Conservation (phyloP, 371 early-diverging fungal genomes). For the Cokeromyces recurvatus region DNA sequence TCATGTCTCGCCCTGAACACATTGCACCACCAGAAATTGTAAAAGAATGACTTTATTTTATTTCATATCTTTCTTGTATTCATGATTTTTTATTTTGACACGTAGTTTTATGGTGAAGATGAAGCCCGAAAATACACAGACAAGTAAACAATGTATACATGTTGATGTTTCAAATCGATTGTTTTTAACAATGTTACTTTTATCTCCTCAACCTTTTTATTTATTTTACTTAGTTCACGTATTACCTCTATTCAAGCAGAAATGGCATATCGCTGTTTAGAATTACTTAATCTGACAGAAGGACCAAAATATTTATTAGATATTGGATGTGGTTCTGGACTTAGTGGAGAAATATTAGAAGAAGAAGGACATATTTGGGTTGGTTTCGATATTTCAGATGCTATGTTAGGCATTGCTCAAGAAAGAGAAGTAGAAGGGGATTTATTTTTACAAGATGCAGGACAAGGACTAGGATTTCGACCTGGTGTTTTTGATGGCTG, state of each 20-base stretch:
- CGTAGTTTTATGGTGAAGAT: conserved; percentile 82
- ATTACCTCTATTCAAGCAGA: conserved; percentile 91
- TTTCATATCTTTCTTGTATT: neutral
- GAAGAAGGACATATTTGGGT: conserved; percentile 96
- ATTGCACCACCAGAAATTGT: conserved; percentile 95
- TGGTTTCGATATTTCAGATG: conserved; percentile 93
- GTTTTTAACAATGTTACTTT: neutral
- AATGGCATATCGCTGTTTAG: conserved; percentile 90
- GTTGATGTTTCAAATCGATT: neutral
- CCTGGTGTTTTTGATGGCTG: conserved; percentile 98
- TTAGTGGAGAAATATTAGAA: conserved; percentile 93
- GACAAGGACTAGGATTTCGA: conserved; percentile 92
- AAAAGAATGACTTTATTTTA: conserved; percentile 18
- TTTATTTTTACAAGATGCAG: conserved; percentile 94
- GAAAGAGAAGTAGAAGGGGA: conserved; percentile 89
- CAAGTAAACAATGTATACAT: conserved; percentile 56
- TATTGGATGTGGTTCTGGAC: conserved; percentile 50
- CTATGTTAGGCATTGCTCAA: conserved; percentile 87
- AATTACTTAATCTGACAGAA: conserved; percentile 80
- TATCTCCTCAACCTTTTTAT: neutral
- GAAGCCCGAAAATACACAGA: conserved; percentile 95
- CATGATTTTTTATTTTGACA: conserved; percentile 15
- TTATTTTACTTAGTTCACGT: conserved; percentile 61
- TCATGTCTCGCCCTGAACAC: conserved; percentile 93
- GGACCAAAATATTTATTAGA: conserved; percentile 61